Conservation (phyloP, 768 basidiomycete species). For the Boletus subparvulus region DNA sequence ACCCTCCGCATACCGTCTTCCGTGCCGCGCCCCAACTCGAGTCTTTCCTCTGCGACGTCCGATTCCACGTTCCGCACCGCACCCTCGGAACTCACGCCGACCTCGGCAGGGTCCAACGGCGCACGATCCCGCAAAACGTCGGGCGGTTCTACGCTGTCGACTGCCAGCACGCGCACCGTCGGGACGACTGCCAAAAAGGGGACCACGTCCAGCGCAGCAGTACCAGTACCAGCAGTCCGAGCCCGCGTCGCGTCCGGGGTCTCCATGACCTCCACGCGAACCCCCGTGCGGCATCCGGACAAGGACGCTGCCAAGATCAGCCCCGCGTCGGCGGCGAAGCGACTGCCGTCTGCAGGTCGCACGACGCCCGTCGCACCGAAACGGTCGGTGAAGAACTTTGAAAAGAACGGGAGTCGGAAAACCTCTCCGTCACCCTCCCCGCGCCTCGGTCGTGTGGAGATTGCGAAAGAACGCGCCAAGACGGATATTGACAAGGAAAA, state of each 20-base stretch:
- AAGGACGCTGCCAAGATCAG: conserved; percentile 23
- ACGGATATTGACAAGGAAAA: conserved; percentile 21
- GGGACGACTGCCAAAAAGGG: conserved; percentile 26
- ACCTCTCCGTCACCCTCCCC: conserved; percentile 16
- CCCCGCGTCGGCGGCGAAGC: conserved; percentile 20
- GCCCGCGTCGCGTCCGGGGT: conserved; percentile 29
- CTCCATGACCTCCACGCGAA: conserved; percentile 26
- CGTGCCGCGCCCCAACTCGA: conserved; percentile 25
- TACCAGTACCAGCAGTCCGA: conserved; percentile 3
- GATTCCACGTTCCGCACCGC: conserved; percentile 34
- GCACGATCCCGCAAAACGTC: conserved; percentile 31
- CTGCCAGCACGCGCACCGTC: conserved; percentile 30
- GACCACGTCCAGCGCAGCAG: background rate
- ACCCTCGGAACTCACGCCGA: conserved; percentile 31
- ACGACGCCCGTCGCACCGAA: conserved; percentile 23
- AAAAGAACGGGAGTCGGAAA: conserved; percentile 17
- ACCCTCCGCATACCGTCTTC: conserved; percentile 33
- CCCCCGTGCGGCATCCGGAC: conserved; percentile 24
- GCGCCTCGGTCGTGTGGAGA: conserved; percentile 17
- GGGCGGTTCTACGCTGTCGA: conserved; percentile 31
- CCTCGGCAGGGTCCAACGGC: conserved; percentile 23
- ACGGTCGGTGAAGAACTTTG: conserved; percentile 13
- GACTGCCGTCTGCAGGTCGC: conserved; percentile 23
- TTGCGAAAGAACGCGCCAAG: conserved; percentile 39
- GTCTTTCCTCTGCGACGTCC: conserved; percentile 32